These are phyloP conservation scores for Cydonia oblonga DNA, from an alignment of 331 rosid species.

Conservation along the genomic window DNA sequence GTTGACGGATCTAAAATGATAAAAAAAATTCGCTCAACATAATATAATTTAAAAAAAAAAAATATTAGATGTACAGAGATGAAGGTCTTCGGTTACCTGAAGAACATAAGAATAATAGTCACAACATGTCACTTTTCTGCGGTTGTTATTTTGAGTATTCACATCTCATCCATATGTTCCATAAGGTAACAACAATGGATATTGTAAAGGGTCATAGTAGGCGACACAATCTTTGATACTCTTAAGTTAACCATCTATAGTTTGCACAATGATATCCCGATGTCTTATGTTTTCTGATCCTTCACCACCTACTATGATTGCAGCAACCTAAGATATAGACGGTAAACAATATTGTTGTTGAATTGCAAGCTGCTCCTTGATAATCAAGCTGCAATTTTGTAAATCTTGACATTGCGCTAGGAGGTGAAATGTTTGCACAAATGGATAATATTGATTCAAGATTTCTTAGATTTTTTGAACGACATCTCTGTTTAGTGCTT, in stretches of 20 bases:
- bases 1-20: background rate
- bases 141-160: too few species aligned
- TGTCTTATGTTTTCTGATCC: background rate
- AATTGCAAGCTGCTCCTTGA: background rate
- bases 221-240: background rate
- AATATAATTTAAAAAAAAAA: too few species aligned
- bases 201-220: background rate
- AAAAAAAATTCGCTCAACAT: background rate
- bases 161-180: too few species aligned
- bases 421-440: background rate
- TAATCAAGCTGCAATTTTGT: background rate
- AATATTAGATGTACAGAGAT: too few species aligned
- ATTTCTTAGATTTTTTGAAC: background rate
- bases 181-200: too few species aligned
- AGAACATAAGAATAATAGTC: background rate
- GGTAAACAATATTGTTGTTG: background rate
- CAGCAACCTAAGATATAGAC: background rate
- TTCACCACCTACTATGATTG: background rate
- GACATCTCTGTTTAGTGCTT: background rate
- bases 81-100: background rate
- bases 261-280: background rate
- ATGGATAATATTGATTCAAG: background rate
- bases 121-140: background rate
- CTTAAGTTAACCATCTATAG: background rate
- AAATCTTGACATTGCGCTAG: background rate